A percentile compares a stretch with the other conserved stretches of the same genome.
These are phyloP conservation scores for Marchantia paleacea DNA, from an alignment of 225 moss, liverwort and hornwort species.

Conservation along the genomic window DNA sequence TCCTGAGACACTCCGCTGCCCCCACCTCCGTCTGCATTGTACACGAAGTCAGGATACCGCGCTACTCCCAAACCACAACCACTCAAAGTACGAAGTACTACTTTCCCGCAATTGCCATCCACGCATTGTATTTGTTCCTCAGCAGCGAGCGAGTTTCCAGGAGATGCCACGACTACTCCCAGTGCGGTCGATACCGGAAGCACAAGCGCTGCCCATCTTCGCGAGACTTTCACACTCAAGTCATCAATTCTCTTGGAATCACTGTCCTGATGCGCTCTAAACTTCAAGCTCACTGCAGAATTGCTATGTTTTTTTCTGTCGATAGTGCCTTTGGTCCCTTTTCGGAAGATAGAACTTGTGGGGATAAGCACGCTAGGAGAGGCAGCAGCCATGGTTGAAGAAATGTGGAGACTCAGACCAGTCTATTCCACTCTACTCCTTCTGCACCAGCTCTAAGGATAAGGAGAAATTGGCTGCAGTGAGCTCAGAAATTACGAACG, in stretches of 20 bases:
- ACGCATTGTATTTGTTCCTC: neutral
- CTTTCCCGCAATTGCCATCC: constrained; percentile 20
- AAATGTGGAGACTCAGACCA: neutral
- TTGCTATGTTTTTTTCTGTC: neutral
- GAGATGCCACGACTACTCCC: constrained; percentile 32
- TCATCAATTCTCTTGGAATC: neutral
- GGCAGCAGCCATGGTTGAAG: constrained; percentile 9
- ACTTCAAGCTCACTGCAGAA: neutral
- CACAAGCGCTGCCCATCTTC: constrained; percentile 44
- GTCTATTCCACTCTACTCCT: no score
- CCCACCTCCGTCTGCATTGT: constrained; percentile 90
- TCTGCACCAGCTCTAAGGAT: no score
- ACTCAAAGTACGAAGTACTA: constrained; percentile 62
- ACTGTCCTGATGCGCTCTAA: neutral
- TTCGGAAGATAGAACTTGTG: neutral
- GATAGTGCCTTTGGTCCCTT: no score
- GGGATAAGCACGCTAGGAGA: neutral
- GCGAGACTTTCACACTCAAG: constrained; percentile 14
- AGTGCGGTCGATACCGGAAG: constrained; percentile 40
- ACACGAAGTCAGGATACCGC: constrained; percentile 81
- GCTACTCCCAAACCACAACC: constrained; percentile 85
- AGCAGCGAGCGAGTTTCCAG: constrained; percentile 13
- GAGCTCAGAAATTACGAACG: no score
- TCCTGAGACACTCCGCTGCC: constrained; percentile 61
- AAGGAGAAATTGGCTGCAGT: no score